Evolutionary conservation across 2,329 filamentous ascomycete genomes (phyloP).

Genomic region (Trichoderma sp.): DNA sequence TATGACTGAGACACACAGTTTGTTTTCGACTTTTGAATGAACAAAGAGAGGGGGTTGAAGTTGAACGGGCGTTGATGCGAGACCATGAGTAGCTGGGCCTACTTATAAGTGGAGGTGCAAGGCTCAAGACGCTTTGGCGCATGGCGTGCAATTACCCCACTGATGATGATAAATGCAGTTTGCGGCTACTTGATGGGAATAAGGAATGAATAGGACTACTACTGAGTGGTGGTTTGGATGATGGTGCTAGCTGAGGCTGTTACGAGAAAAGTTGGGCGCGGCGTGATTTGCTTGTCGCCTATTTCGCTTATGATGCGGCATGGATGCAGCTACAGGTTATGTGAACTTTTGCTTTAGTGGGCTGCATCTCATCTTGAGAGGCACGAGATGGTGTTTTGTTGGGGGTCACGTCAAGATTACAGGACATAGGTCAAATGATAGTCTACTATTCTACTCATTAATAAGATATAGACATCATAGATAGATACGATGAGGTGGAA

Average conservation of each 20-base stretch:
- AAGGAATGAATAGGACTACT: neutral
- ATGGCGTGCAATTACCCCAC: conserved; percentile 21
- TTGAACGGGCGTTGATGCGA: neutral
- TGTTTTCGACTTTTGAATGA: neutral
- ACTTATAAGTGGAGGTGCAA: conserved; percentile 19
- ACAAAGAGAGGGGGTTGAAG: neutral
- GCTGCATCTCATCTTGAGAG: neutral
- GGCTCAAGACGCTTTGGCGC: conserved; percentile 11
- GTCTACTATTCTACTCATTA: neutral
- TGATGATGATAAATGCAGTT: conserved; percentile 2
- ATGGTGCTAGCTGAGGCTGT: neutral
- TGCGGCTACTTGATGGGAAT: neutral
- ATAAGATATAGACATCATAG: neutral
- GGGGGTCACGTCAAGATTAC: neutral
- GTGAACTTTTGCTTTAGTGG: neutral
- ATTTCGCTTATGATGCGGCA: neutral
- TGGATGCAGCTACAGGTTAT: neutral
- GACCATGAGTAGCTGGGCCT: neutral
- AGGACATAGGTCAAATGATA: neutral
- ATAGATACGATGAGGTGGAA: neutral
- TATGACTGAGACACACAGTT: neutral
- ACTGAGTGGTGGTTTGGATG: neutral
- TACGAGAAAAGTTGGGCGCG: neutral
- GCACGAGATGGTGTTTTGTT: neutral
- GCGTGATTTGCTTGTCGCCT: neutral